Base-by-base conservation (phyloP, 495 filamentous ascomycete genomes). In the Pyrenula aspistea region DNA sequence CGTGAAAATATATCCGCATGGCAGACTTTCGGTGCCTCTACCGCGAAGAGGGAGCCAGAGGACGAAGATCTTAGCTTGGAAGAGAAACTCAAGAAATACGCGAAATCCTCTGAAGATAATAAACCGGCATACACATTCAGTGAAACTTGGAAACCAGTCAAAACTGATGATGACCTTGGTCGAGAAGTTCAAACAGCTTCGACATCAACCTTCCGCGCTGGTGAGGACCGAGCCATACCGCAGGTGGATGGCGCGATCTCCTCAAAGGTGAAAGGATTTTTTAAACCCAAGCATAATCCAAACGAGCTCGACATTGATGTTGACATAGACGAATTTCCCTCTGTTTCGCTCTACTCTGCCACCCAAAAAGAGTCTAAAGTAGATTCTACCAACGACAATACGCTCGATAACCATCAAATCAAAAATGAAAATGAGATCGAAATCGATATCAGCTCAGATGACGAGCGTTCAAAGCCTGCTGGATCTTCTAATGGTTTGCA, bases 291-390 rank as follows among this genome's bases (percentile, higher is more conserved):
- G 15, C 31, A 8, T 58, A 81, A 81, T 54, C 53, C 63, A 2
- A 77, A 79, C 31, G 75, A 82, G 56, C 81, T 79, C 20, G 71
- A 77, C 50, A 67, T 83, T 12, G 78, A 77, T 53, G 59, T 78
- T n/a, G 77, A 84, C 53, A 76, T 78, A 20, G 74, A 73, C 15
- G 31, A 42, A 42, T 42, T 15, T 4, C 31, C 31, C 31, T 42
- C 31, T 42, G 4, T 42, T 8, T 15, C 31, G 15, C n/a, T n/a
- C n/a, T n/a, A n/a, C n/a, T n/a, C n/a, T n/a, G n/a, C n/a, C n/a
- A 42, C 4, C 15, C 31, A 42, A 15, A 42, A 4, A 42, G 15
- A 15, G 8, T 42, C 31, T 15, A 4, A 4, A 42, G 31, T 42
- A 42, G 31, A 8, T 4, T 8, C 31, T 42, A 8, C 31, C 31